Percentiles rank a stretch among this genome's conserved stretches.
Conservation (phyloP, 1,139 yeast species). For the Candida neerlandica region DNA sequence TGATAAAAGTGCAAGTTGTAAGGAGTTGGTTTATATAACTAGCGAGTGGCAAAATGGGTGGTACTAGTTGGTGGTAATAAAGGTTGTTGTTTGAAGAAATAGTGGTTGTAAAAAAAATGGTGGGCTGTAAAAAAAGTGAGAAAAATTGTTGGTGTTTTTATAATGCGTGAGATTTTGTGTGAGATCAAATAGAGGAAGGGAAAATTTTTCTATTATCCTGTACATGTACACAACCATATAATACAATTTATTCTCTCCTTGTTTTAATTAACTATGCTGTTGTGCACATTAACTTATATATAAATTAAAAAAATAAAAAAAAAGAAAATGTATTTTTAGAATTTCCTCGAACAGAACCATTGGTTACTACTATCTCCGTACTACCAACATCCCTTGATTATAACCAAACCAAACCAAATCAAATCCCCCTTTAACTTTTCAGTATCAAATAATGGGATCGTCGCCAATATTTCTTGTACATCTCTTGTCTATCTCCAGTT, state of each 20-base stretch:
- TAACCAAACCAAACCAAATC: too few relatives aligned
- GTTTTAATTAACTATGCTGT: not conserved
- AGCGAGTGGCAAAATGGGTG: not conserved
- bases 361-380: not conserved
- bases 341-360: not conserved
- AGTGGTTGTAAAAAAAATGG: not conserved
- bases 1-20: not conserved
- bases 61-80: not conserved
- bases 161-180: constrained; percentile 1
- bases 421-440: too few relatives aligned
- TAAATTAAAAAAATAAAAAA: too few relatives aligned
- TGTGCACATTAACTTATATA: not conserved
- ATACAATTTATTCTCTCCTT: not conserved
- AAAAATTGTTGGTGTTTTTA: not conserved
- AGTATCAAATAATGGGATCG: too few relatives aligned
- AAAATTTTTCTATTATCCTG: not conserved
- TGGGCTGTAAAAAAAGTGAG: not conserved
- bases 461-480: too few relatives aligned
- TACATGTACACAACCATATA: not conserved
- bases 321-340: constrained; percentile 1
- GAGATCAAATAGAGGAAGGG: not conserved
- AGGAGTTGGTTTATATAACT: not conserved
- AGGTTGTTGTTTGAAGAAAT: not conserved
- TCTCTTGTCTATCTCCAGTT: too few relatives aligned
- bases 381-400: too few relatives aligned